Conservation (phyloP, 2,329 filamentous ascomycete genomes). For the Phyllosticta paracitricarpa region DNA sequence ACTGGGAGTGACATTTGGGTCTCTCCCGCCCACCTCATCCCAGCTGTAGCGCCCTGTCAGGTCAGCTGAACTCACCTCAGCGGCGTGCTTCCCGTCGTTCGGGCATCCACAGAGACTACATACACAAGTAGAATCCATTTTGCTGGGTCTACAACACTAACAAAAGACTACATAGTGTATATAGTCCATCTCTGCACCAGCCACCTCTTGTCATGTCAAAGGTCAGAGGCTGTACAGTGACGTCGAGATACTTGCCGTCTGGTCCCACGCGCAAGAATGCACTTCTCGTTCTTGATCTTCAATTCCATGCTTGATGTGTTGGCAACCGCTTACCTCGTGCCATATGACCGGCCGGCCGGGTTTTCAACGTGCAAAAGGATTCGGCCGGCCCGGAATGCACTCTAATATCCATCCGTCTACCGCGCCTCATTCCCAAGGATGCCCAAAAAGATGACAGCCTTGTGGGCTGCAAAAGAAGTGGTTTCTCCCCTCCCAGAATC, state of each 20-base stretch:
- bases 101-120: not conserved
- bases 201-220: not conserved
- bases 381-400: not conserved
- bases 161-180: not conserved
- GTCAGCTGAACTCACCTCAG: not conserved
- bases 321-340: not conserved
- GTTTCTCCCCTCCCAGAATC: slow-evolving; percentile 27
- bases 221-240: not conserved
- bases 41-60: not conserved
- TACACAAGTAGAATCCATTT: not conserved
- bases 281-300: not conserved
- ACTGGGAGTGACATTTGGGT: not conserved
- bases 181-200: not conserved
- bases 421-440: not conserved
- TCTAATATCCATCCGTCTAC: not conserved
- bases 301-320: not conserved
- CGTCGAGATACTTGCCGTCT: not conserved
- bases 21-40: not conserved
- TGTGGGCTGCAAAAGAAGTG: slow-evolving; percentile 5
- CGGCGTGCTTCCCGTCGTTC: not conserved
- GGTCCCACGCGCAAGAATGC: not conserved
- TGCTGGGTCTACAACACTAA: not conserved
- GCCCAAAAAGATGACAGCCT: not conserved
- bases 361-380: not conserved
- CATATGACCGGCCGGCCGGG: not conserved